Evolutionary conservation across 345 rosid species (phyloP).

Genomic region (Cardamine resedifolia): DNA sequence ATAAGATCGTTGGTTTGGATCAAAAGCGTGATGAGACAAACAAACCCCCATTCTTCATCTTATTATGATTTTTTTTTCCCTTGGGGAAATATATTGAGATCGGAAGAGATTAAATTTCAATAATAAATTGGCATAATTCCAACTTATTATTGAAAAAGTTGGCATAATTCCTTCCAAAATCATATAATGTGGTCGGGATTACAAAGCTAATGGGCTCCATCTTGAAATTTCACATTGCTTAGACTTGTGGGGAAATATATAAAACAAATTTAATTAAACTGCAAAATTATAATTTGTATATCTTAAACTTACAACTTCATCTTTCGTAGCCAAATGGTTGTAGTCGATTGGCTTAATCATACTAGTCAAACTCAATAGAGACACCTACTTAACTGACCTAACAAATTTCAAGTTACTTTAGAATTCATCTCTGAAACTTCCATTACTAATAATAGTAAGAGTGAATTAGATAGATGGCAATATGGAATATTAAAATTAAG

Average conservation of each 20-base stretch:
- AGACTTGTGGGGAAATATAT: neutral
- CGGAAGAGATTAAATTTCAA: neutral
- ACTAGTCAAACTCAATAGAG: neutral
- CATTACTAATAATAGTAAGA: neutral
- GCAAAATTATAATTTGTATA: neutral
- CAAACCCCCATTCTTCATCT: constrained; percentile 9
- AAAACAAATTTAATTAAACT: neutral
- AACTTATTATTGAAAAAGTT: no score
- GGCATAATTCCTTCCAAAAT: constrained; percentile 9
- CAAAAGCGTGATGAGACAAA: constrained; percentile 28
- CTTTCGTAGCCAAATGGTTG: neutral
- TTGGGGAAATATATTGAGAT: neutral
- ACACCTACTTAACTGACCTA: neutral
- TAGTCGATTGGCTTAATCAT: neutral
- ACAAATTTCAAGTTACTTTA: neutral
- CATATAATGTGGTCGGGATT: constrained; percentile 29
- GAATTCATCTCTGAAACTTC: neutral
- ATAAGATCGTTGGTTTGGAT: constrained; percentile 10
- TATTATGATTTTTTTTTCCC: neutral
- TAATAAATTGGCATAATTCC: constrained; percentile 10
- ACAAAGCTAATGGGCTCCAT: constrained; percentile 22
- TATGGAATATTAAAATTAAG: neutral
- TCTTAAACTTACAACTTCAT: constrained; percentile 11
- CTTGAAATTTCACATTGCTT: neutral
- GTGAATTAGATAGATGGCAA: neutral